Base-by-base conservation (phyloP, 2,329 filamentous ascomycete genomes). In the Pseudocercospora macadamiae region DNA sequence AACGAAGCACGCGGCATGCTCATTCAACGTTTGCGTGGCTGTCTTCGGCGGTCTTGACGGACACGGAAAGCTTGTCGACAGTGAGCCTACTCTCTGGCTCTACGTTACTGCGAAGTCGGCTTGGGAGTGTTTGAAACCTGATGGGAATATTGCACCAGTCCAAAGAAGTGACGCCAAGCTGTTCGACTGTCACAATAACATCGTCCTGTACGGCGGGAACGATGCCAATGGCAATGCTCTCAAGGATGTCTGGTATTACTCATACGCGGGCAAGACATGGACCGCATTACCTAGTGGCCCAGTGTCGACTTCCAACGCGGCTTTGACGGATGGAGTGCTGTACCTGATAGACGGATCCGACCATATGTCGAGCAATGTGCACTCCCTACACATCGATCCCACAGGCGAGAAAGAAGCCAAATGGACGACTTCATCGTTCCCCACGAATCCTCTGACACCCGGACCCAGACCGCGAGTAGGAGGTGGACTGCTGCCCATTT, bases 381-480 rank as follows among this genome's bases (percentile, higher is more conserved):
- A 74, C 54, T 63, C 58, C 6, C 10, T 59, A 23, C 57, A 59
- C 37, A 30, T 59, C n/a, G 52, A 39, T 52, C 57, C 57, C 3
- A 51, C 54, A n/a, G 48, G 45, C 61, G 73, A 48, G 64, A 49
- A 49, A 47, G 72, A 63, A 59, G 71, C 61, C 51, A 63, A 68
- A 16, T 79, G 77, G 77, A 68, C 75, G 6, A 76, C 73, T 2
- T 71, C 74, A 21, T 69, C 71, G 0, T 77, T 79, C 54, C 76
- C 76, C 1, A 76, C 75, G 2, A 78, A 78, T 47, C 76, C 77
- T 2, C 63, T 79, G 10, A 73, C 73, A 1, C 74, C 76, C n/a
- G 76, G 77, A 1, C 77, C 77, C 2, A 68, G 71, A 16, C 73
- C 75, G 16, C 70, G 77, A 19, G 66, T 71, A 7, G 71, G 74